These are phyloP conservation scores for Podaxis sp. DNA, from an alignment of 768 basidiomycete genomes.

Conservation along the genomic window DNA sequence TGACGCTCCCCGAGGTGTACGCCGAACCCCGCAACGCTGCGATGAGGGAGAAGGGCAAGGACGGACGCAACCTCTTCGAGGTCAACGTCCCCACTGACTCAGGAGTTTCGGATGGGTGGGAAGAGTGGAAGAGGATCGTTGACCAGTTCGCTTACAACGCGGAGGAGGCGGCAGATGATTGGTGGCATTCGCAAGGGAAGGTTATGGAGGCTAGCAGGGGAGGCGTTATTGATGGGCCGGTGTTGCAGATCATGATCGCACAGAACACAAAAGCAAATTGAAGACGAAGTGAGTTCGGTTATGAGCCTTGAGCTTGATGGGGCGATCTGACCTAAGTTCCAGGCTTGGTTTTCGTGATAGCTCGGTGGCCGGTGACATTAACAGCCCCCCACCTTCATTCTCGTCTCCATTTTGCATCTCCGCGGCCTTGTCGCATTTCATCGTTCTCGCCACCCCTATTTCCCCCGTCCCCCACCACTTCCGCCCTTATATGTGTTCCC, in stretches of 20 bases:
- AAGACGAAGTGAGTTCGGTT: neutral
- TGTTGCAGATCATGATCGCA: neutral
- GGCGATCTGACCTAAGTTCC: too few species aligned
- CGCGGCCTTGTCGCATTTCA: neutral
- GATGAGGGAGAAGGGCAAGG: conserved; percentile 33
- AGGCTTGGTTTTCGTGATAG: neutral
- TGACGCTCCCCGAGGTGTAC: conserved; percentile 41
- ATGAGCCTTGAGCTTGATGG: neutral
- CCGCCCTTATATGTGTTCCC: neutral
- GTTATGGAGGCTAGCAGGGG: conserved; percentile 31
- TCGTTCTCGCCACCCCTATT: neutral
- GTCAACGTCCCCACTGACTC: conserved; percentile 1
- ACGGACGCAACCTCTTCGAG: conserved; percentile 23
- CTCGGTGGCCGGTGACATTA: neutral
- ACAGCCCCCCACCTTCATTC: neutral
- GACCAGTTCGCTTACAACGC: conserved; percentile 54
- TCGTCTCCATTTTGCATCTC: neutral
- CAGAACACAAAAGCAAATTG: conserved; percentile 4
- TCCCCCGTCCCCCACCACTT: neutral
- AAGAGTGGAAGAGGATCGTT: conserved; percentile 50
- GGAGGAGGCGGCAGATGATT: conserved; percentile 59
- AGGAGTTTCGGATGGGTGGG: conserved; percentile 18
- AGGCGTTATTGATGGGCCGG: neutral
- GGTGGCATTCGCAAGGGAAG: conserved; percentile 58
- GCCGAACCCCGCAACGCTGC: conserved; percentile 42